These are phyloP conservation scores for Talaromyces sp. DNA, from an alignment of 2,329 filamentous ascomycete species.

Conservation along the genomic window DNA sequence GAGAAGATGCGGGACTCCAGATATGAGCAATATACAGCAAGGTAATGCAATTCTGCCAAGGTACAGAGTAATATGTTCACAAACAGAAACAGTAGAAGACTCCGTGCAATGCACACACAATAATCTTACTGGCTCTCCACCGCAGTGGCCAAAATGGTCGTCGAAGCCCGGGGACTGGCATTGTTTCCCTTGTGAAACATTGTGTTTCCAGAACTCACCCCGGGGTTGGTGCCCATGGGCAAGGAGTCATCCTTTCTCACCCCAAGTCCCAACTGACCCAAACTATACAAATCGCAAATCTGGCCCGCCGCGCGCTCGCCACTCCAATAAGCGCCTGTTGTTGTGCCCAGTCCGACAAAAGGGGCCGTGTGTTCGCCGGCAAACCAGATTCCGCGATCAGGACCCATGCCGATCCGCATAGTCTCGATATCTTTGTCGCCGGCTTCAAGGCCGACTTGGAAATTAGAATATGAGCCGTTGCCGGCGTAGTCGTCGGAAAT, in stretches of 20 bases:
- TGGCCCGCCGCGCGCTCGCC: constrained; percentile 71
- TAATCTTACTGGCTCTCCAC: constrained; percentile 7
- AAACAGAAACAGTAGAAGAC: background rate
- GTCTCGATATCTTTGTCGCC: constrained; percentile 68
- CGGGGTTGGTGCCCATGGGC: constrained; percentile 15
- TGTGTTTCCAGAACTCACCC: constrained; percentile 7
- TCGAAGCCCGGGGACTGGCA: constrained; percentile 1
- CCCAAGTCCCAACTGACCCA: constrained; percentile 21
- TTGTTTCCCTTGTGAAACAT: constrained; percentile 14
- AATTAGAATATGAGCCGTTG: constrained; percentile 79
- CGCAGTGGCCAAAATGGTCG: constrained; percentile 4
- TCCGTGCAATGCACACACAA: background rate
- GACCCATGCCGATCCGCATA: constrained; percentile 47
- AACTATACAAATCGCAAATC: constrained; percentile 27
- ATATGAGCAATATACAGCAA: background rate
- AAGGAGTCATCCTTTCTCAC: constrained; percentile 27
- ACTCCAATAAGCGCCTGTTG: constrained; percentile 88
- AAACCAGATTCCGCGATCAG: constrained; percentile 69
- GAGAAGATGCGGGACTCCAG: background rate
- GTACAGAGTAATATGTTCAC: background rate
- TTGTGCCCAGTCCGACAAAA: constrained; percentile 82
- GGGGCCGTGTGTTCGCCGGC: constrained; percentile 88
- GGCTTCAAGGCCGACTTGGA: constrained; percentile 67
- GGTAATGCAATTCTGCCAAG: background rate
- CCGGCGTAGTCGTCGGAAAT: constrained; percentile 73